Conservation (phyloP, 2,329 filamentous ascomycete genomes). For the Metarhizium album region DNA sequence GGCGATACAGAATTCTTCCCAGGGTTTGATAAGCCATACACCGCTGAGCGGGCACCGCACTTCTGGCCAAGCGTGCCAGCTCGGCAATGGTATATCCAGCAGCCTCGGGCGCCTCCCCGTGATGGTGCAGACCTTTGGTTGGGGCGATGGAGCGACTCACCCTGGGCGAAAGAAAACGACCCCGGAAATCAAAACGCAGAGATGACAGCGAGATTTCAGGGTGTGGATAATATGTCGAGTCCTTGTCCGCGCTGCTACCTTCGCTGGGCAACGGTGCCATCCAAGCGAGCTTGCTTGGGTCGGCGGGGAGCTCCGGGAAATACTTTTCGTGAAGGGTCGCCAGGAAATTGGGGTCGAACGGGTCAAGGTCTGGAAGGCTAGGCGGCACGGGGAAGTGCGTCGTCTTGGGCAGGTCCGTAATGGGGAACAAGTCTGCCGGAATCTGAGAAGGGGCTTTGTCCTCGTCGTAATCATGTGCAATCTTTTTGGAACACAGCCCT, state of each 20-base stretch:
- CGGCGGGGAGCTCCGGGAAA: constrained; percentile 77
- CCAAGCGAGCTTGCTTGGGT: constrained; percentile 82
- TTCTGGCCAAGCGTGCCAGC: constrained; percentile 68
- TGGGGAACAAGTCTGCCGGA: constrained; percentile 31
- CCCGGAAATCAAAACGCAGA: constrained; percentile 82
- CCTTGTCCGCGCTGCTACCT: constrained; percentile 52
- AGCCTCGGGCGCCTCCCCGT: constrained; percentile 82
- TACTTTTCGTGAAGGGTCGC: constrained; percentile 80
- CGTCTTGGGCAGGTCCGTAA: constrained; percentile 27
- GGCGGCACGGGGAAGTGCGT: constrained; percentile 53
- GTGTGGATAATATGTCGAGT: constrained; percentile 73
- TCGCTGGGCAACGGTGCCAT: constrained; percentile 63
- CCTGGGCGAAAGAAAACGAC: constrained; percentile 67
- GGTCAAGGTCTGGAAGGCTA: constrained; percentile 63
- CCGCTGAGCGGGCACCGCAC: constrained; percentile 72
- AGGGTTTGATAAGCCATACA: constrained; percentile 89
- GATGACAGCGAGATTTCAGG: constrained; percentile 63
- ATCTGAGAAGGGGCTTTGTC: constrained; percentile 30
- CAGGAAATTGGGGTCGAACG: constrained; percentile 73
- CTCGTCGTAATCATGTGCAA: constrained; percentile 27
- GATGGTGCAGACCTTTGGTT: constrained; percentile 79
- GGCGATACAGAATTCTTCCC: constrained; percentile 70
- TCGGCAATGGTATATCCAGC: constrained; percentile 91
- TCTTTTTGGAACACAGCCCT: constrained; percentile 14
- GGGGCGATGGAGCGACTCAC: constrained; percentile 64